A percentile compares a stretch with the other conserved stretches of the same genome.
Conservation (phyloP, 176 grass and related monocot genomes). For the Oryza rufipogon region DNA sequence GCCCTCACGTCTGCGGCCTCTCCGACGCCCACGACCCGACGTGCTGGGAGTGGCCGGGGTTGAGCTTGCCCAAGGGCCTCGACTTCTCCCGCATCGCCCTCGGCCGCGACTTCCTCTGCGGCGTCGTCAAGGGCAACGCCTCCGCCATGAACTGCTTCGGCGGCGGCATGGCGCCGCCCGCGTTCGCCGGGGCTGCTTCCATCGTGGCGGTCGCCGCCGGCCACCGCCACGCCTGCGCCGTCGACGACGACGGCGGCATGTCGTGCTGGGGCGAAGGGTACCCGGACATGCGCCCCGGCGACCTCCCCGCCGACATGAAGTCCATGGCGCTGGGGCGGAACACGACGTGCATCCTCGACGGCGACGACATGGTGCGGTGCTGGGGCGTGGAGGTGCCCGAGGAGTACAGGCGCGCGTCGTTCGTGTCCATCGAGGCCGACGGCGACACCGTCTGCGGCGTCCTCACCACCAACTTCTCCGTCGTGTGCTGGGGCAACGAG, state of each 20-base stretch:
- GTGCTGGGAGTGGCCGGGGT: constrained; percentile 74
- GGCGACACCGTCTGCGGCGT: constrained; percentile 77
- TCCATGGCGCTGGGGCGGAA: constrained; percentile 65
- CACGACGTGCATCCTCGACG: constrained; percentile 71
- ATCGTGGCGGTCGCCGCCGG: constrained; percentile 57
- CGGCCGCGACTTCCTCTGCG: constrained; percentile 83
- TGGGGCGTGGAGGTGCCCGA: constrained; percentile 56
- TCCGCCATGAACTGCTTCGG: constrained; percentile 41
- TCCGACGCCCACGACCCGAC: constrained; percentile 29
- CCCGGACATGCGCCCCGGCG: background rate
- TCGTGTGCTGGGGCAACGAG: constrained; percentile 80
- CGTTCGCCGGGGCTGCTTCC: background rate
- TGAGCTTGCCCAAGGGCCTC: constrained; percentile 29
- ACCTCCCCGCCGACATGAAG: constrained; percentile 39
- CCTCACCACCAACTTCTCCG: constrained; percentile 48
- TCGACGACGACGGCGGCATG: constrained; percentile 43
- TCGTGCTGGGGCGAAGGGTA: constrained; percentile 69
- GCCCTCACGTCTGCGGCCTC: constrained; percentile 72
- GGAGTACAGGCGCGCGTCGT: constrained; percentile 28
- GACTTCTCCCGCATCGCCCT: constrained; percentile 71
- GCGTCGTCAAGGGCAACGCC: constrained; percentile 18
- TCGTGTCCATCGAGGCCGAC: constrained; percentile 66
- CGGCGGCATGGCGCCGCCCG: constrained; percentile 29
- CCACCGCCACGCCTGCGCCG: constrained; percentile 60
- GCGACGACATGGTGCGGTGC: constrained; percentile 49